Base-by-base conservation (phyloP, 371 early-diverging fungal genomes). In the Umbelopsis sp. region DNA sequence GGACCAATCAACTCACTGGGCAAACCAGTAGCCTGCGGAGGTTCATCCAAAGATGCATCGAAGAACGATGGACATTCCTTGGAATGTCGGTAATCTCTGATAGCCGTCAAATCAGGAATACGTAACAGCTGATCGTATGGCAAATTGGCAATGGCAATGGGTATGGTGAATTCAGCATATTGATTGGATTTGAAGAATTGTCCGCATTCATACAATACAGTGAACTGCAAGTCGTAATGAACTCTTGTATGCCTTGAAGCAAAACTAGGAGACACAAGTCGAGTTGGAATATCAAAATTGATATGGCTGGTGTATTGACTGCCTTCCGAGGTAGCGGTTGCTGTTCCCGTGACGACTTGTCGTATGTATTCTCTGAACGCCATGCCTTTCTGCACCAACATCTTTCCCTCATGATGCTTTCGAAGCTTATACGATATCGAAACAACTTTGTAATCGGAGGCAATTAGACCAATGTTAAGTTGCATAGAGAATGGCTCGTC, bases 371-470 rank as follows among this genome's bases (percentile, higher is more conserved):
- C 78, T 48, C 72, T 65, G 48, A 77, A 79, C 0, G 83, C 83
- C 32, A 80, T 83, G 0, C 83, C 83, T 62, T 75, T 79, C 52
- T 77, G 77, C 16, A 83, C 69, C 14, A 79, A 57, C 75, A 83
- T 76, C 44, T 80, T 78, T 7, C 83, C 83, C 67, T 83, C 80
- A 67, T 83, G 80, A 52, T 79, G 80, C 41, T 83, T 83, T 29
- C 80, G 78, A 50, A 83, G 79, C 63, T 73, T 76, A 67, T 74
- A 83, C 12, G 38, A 29, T 7, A 83, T 68, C 10, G 44, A 46
- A 2, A 71, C 63, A 7, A 83, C 70, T n/a, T 72, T 72, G 35
- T 74, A 67, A 35, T 83, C 83, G 16, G 77, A 66, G 20, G 74
- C 74, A 14, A 73, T 29, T 22, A 66, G 57, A 8, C 70, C 63